Base-by-base conservation (phyloP, 2,329 filamentous ascomycete species). In the Aspergillus oerlinghausenensis region DNA sequence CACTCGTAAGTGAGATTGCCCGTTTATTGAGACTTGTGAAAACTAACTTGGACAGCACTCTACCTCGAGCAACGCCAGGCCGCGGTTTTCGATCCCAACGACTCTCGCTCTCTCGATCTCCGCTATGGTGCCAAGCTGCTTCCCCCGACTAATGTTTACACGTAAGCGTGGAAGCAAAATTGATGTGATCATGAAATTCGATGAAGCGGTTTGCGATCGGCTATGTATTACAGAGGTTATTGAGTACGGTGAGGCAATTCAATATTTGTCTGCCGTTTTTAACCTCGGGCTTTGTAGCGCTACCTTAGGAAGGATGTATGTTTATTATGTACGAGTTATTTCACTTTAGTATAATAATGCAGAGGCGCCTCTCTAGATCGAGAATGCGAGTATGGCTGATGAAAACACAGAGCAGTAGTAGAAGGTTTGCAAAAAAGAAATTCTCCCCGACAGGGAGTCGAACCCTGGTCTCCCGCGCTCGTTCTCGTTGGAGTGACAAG, bases 81-180 rank as follows among this genome's bases (percentile, higher is more conserved):
- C 40, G 71, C 73, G 14, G 56, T 67, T 19, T 76, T 77, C 56
- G 72, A 77, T 58, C 67, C 71, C 0, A 64, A 62, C 35, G 69
- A 78, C 55, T 75, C 71, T 19, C 74, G 75, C 51, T 78, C 74
- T 3, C 62, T 78, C 23, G 75, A 78, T 58, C 66, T 76, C 10
- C 71, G 69, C 54, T 73, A 75, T 55, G 70, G 71, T 40, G 68
- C 73, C 9, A 69, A 67, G 54, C 62, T 75, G 21, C 65, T 75
- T 3, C 65, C 69, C 29, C 69, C 67, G 23, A 58, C 60, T 17
- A 65, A 63, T 52, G 59, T 62, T 47, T 67, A 65, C 54, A 53
- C 61, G 26, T 67, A 57, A 42, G 35, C 49, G 48, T 50, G 48
- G 32, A 54, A 57, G 47, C 47, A 25, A 21, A 57, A 50, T 21